Base-by-base conservation (phyloP, 495 filamentous ascomycete genomes). In the Penicillium argentinense region DNA sequence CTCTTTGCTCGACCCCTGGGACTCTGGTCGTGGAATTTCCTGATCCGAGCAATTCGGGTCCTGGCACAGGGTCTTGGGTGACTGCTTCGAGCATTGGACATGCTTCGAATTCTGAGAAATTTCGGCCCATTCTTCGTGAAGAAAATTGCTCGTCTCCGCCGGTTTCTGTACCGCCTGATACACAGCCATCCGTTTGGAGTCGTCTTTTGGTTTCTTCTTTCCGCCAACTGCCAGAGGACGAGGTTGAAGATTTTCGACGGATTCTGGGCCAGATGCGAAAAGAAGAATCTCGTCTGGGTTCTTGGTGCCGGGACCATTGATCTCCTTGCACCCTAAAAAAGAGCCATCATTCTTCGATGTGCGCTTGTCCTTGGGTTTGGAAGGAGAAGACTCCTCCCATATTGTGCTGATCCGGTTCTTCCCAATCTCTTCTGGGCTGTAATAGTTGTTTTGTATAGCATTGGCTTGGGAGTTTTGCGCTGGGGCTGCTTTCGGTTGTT, bases 261-360 rank as follows among this genome's bases (percentile, higher is more conserved):
- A 55, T 26, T 60, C 56, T 29, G 64, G 51, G 5, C 45, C 47
- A 3, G 64, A 62, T 14, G 65, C 63, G 50, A 75, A 72, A 5
- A 64, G 55, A 13, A 69, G 52, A 23, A 72, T 69, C 23, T 71
- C 69, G 64, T 73, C 70, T 14, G 68, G 68, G 40, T 70, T 72
- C 40, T 63, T 69, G 36, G 59, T 55, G 29, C 52, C 44, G 9
- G 64, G 57, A 9, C 61, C 60, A 43, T 67, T 66, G 44, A 73
- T 72, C 37, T 71, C 68, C 57, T 66, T 69, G 64, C 70, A 73
- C 9, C 68, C 70, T 67, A 74, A 70, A 67, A 74, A 74, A 67
- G 68, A 73, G 11, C 70, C 71, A 21, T 73, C 33, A 9, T 36
- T 36, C 70, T 0, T 50, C 45, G 22, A 57, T 64, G 5, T 60